These are phyloP conservation scores for Castanea crenata DNA, from an alignment of 306 rosid genomes.

Conservation along the genomic window DNA sequence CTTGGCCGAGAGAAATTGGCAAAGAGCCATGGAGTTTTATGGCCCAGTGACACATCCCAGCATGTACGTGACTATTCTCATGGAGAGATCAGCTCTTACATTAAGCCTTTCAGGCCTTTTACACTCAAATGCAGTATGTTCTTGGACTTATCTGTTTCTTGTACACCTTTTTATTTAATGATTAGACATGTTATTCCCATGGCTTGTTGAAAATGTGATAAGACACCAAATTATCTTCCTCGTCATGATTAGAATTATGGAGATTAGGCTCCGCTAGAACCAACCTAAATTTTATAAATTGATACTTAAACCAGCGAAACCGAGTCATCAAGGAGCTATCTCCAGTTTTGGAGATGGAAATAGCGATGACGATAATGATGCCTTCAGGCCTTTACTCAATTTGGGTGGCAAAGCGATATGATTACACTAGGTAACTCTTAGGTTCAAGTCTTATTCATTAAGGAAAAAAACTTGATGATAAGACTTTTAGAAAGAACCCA, in stretches of 20 bases:
- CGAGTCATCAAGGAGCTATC: too few species aligned
- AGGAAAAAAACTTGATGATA: not conserved
- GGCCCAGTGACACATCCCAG: conserved; percentile 72
- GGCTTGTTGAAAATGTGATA: not conserved
- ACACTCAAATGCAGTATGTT: conserved; percentile 68
- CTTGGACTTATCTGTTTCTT: conserved; percentile 26
- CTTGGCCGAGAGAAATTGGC: conserved; percentile 93
- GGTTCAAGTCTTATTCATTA: not conserved
- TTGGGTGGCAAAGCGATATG: too few species aligned
- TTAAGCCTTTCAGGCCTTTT: conserved; percentile 55
- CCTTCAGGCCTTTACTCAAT: too few species aligned
- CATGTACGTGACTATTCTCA: conserved; percentile 72
- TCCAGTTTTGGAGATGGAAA: too few species aligned
- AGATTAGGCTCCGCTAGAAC: not conserved
- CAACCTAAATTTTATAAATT: too few species aligned
- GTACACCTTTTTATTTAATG: not conserved
- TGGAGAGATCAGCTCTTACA: conserved; percentile 77
- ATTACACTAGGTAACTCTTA: too few species aligned
- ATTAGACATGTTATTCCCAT: not conserved
- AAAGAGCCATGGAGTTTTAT: conserved; percentile 74
- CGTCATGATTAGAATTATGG: not conserved
- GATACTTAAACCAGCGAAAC: too few species aligned
- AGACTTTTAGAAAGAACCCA: not conserved
- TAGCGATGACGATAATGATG: not conserved
- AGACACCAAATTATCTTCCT: not conserved